Conservation (phyloP, 495 filamentous ascomycete species). For the Podospora bellae-mahoneyi region DNA sequence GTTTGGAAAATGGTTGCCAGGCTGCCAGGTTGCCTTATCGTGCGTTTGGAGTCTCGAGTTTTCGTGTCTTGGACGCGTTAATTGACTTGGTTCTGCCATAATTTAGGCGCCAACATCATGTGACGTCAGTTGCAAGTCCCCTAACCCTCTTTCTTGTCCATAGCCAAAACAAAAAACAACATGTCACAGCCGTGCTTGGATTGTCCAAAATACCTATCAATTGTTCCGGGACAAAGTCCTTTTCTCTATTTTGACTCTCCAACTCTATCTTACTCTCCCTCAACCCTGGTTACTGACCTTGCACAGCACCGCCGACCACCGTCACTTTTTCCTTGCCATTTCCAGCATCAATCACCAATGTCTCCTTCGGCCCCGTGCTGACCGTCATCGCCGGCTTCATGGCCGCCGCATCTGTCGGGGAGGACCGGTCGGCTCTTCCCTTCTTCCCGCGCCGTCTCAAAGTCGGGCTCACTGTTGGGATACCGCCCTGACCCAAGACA, state of each 20-base stretch:
- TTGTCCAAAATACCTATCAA: no score
- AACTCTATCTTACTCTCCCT: not conserved
- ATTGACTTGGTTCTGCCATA: not conserved
- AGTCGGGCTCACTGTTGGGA: not conserved
- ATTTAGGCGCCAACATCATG: slow-evolving; percentile 1
- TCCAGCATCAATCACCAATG: not conserved
- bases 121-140: slow-evolving; percentile 7
- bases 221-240: not conserved
- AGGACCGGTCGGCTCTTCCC: not conserved
- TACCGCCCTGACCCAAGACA: not conserved
- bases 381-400: not conserved
- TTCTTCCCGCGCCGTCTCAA: not conserved
- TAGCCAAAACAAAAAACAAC: not conserved
- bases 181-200: not conserved
- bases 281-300: not conserved
- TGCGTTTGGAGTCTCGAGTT: not conserved
- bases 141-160: not conserved
- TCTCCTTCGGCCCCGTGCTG: not conserved
- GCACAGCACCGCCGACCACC: not conserved
- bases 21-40: not conserved
- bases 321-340: not conserved
- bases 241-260: not conserved
- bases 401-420: not conserved
- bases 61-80: not conserved
- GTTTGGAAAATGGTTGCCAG: not conserved